These are phyloP conservation scores for Chrysoporthe deuterocubensis DNA, from an alignment of 2,329 filamentous ascomycete species.

Conservation along the genomic window DNA sequence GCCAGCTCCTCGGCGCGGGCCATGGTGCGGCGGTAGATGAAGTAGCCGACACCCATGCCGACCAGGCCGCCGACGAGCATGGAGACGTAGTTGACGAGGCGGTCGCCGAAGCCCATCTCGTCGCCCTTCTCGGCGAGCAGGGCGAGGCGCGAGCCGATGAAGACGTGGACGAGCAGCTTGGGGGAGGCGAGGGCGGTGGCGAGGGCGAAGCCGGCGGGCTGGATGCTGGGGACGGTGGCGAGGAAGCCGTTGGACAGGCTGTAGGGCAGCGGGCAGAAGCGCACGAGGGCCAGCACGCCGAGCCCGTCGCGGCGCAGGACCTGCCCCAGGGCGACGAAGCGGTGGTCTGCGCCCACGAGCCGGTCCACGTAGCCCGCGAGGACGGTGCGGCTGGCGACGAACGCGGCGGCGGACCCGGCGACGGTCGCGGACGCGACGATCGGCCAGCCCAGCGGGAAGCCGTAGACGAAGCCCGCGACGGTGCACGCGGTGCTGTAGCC, in stretches of 20 bases:
- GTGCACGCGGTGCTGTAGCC: slow-evolving; percentile 78
- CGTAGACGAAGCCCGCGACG: slow-evolving; percentile 59
- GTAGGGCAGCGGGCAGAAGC: slow-evolving; percentile 90
- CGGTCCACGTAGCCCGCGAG: slow-evolving; percentile 78
- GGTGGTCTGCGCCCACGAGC: slow-evolving; percentile 79
- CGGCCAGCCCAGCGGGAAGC: slow-evolving; percentile 72
- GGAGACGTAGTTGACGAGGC: slow-evolving; percentile 80
- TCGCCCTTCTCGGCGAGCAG: slow-evolving; percentile 81
- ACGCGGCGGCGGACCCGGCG: slow-evolving; percentile 76
- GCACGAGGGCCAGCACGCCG: slow-evolving; percentile 86
- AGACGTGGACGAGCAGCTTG: slow-evolving; percentile 89
- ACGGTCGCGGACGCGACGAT: slow-evolving; percentile 81
- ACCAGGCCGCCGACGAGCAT: slow-evolving; percentile 74
- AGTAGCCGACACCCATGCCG: slow-evolving; percentile 75
- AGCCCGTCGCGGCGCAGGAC: slow-evolving; percentile 90
- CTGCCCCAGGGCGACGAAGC: slow-evolving; percentile 86
- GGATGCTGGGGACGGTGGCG: slow-evolving; percentile 88
- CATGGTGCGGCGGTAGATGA: slow-evolving; percentile 81
- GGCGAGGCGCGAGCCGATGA: slow-evolving; percentile 84
- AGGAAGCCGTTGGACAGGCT: slow-evolving; percentile 93
- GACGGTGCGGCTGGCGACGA: slow-evolving; percentile 78
- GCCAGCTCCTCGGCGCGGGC: slow-evolving; percentile 63
- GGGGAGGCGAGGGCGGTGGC: slow-evolving; percentile 80
- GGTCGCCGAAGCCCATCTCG: slow-evolving; percentile 78
- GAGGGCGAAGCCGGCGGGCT: slow-evolving; percentile 73